Evolutionary conservation across 805 yeast genomes (phyloP).

Genomic region (Barnettozyma wickerhamii): DNA sequence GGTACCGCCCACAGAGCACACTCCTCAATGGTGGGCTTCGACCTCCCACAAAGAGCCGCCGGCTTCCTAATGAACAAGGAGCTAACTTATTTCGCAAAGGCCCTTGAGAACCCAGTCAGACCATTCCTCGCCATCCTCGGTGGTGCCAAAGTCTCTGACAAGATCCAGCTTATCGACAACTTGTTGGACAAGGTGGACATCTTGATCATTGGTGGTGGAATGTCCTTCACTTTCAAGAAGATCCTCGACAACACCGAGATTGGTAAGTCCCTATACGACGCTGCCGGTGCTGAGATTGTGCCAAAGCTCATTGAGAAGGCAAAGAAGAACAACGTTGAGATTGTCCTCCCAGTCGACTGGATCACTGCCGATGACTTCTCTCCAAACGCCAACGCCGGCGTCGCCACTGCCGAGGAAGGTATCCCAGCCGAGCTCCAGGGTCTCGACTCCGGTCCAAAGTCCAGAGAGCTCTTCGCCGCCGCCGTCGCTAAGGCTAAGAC

Average conservation of each 20-base stretch:
- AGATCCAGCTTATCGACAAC: constrained; percentile 97
- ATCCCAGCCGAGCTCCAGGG: constrained; percentile 96
- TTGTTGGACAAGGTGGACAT: constrained; percentile 91
- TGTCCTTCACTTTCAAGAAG: constrained; percentile 99
- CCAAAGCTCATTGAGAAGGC: constrained; percentile 93
- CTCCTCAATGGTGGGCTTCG: constrained; percentile 98
- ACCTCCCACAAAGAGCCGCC: constrained; percentile 93
- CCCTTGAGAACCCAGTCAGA: constrained; percentile 95
- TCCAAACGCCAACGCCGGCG: constrained; percentile 81
- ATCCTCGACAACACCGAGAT: constrained; percentile 78
- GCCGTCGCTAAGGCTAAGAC: constrained; percentile 93
- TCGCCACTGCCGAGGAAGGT: constrained; percentile 86
- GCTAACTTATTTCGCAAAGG: constrained; percentile 95
- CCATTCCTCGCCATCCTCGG: constrained; percentile 99
- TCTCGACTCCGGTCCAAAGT: constrained; percentile 91
- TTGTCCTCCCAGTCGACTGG: constrained; percentile 92
- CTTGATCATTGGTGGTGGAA: constrained; percentile 98
- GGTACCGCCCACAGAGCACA: constrained; percentile 99
- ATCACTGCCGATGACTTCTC: constrained; percentile 93
- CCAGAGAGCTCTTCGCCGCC: constrained; percentile 70
- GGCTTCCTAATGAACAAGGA: constrained; percentile 99
- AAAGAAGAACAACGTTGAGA: constrained; percentile 89
- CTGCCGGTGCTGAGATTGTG: constrained; percentile 93
- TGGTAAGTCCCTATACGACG: constrained; percentile 90
- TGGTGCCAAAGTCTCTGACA: constrained; percentile 99